phyloP scores from a whole-genome alignment of 148 eudicot genomes.

The Gaultheria prostrata region DNA sequence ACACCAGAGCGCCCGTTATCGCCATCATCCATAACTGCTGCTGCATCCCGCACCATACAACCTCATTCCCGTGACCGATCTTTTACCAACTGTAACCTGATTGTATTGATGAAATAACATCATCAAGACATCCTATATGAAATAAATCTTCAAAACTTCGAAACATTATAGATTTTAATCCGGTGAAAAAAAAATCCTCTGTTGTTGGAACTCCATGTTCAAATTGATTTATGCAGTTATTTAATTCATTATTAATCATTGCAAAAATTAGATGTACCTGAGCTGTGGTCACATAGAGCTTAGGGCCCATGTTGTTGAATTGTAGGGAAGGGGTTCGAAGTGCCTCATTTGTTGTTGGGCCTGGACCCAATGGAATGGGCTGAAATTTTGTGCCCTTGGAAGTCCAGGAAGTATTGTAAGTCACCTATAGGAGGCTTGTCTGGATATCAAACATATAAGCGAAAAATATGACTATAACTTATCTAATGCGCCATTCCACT shows the following conservation, averaged over 20 bases:
- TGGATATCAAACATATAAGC: slow-evolving; percentile 41
- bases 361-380: slow-evolving; percentile 84
- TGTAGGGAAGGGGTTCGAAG: slow-evolving; percentile 48
- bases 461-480: background rate
- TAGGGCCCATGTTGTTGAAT: slow-evolving; percentile 75
- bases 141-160: background rate
- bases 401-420: slow-evolving; percentile 69
- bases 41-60: slow-evolving; percentile 79
- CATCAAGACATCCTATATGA: background rate
- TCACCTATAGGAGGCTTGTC: slow-evolving; percentile 81
- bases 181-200: background rate
- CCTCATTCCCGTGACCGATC: slow-evolving; percentile 72
- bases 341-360: slow-evolving; percentile 45
- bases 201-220: background rate
- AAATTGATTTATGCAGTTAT: too few species aligned
- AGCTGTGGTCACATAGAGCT: slow-evolving; percentile 59
- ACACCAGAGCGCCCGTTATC: too few species aligned
- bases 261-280: slow-evolving; percentile 40
- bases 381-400: slow-evolving; percentile 71
- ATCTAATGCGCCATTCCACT: too few species aligned
- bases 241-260: background rate
- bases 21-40: too few species aligned
- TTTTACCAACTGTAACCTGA: slow-evolving; percentile 58
- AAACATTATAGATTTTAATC: background rate
- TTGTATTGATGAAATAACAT: background rate